Evolutionary conservation across 495 filamentous ascomycete species (phyloP).

Genomic region (Xylaria curta): DNA sequence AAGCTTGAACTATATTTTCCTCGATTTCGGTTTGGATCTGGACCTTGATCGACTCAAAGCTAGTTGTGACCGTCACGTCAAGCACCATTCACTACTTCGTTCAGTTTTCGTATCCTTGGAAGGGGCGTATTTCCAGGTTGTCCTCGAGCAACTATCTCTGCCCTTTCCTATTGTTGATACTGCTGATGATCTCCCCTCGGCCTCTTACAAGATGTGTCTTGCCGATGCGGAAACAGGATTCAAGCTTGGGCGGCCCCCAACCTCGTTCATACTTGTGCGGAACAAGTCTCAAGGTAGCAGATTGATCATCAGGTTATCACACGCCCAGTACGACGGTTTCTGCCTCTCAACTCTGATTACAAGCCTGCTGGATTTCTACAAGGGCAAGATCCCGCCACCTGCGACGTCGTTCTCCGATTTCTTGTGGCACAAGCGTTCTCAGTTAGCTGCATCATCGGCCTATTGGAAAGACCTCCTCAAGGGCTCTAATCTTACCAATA

Average conservation of each 20-base stretch:
- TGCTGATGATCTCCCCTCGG: not conserved
- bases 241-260: not conserved
- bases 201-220: not conserved
- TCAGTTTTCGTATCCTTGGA: not conserved
- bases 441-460: not conserved
- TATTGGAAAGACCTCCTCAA: not conserved
- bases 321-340: conserved; percentile 6
- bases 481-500: not conserved
- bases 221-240: conserved; percentile 8
- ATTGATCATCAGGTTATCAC: not conserved
- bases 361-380: not conserved
- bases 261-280: conserved; percentile 10
- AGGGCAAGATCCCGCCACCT: not conserved
- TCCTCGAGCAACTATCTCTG: not conserved
- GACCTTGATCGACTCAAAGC: not conserved
- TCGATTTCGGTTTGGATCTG: not conserved
- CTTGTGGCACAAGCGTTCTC: not conserved
- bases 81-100: not conserved
- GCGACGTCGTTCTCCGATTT: not conserved
- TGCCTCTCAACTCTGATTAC: conserved; percentile 1
- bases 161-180: not conserved
- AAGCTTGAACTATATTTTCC: not conserved
- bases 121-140: not conserved
- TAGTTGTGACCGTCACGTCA: not conserved
- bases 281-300: conserved; percentile 1